These are phyloP conservation scores for Cinnamomum chago DNA, from an alignment of 164 flowering plant species.

Conservation along the genomic window DNA sequence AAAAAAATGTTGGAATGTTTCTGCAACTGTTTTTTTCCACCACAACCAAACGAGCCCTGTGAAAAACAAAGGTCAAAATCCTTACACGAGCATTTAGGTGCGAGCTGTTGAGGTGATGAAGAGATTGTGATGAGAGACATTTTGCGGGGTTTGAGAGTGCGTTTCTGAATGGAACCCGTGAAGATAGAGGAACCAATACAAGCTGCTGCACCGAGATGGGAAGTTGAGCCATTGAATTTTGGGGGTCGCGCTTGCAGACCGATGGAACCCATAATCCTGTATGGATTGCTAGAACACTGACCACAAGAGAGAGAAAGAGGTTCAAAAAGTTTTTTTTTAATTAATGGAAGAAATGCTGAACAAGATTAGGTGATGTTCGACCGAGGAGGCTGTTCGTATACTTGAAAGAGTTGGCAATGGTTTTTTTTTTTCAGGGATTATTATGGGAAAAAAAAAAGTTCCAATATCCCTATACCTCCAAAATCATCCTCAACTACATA, in stretches of 20 bases:
- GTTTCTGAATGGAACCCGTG: background rate
- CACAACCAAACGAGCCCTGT: background rate
- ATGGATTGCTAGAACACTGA: background rate
- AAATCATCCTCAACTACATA: no score
- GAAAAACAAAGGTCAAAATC: background rate
- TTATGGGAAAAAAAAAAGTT: no score
- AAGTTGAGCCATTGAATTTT: background rate
- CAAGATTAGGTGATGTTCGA: no score
- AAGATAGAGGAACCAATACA: background rate
- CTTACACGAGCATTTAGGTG: background rate
- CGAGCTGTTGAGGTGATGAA: background rate
- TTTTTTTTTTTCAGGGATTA: no score
- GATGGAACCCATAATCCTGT: background rate
- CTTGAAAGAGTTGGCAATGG: no score
- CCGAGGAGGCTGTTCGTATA: no score
- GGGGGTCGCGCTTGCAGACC: background rate
- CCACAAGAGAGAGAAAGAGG: no score
- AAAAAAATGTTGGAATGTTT: background rate
- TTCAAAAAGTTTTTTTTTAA: no score
- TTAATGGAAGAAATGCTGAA: no score
- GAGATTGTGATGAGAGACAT: background rate
- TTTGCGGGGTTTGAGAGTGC: background rate
- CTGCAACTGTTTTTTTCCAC: background rate
- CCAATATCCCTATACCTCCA: no score
- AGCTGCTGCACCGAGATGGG: background rate